Evolutionary conservation across 306 rosid species (phyloP).

Genomic region (Vachellia collinsii): DNA sequence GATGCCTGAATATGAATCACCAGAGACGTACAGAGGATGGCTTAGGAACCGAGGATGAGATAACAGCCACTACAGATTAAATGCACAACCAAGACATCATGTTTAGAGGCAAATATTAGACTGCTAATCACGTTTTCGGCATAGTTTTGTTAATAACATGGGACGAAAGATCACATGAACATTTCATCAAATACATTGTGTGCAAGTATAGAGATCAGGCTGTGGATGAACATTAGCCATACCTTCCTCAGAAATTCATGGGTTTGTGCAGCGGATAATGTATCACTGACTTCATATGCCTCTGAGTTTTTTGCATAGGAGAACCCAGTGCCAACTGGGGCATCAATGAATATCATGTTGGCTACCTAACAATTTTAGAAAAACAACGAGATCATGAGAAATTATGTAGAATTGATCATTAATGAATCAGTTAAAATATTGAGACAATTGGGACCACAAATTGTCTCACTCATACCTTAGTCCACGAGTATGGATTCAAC

Average conservation of each 20-base stretch:
- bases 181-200: not conserved
- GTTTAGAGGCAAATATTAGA: not conserved
- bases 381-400: not conserved
- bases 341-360: slow-evolving; percentile 2
- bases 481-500: slow-evolving; percentile 46
- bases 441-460: not conserved
- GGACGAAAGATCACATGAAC: not conserved
- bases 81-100: not conserved
- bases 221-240: not conserved
- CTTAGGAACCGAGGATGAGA: slow-evolving; percentile 29
- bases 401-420: not conserved
- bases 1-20: slow-evolving; percentile 49
- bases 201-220: not conserved
- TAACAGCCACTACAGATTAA: slow-evolving; percentile 39
- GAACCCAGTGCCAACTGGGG: slow-evolving; percentile 18
- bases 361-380: not conserved
- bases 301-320: slow-evolving; percentile 9
- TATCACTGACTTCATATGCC: not conserved
- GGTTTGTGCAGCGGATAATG: not conserved
- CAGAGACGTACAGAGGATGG: slow-evolving; percentile 35
- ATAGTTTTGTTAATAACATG: not conserved
- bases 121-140: not conserved
- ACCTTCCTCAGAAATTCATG: slow-evolving; percentile 17
- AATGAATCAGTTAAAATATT: not conserved
- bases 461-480: slow-evolving; percentile 25